phyloP scores from a whole-genome alignment of 148 eudicot species.

The Cornus florida region DNA sequence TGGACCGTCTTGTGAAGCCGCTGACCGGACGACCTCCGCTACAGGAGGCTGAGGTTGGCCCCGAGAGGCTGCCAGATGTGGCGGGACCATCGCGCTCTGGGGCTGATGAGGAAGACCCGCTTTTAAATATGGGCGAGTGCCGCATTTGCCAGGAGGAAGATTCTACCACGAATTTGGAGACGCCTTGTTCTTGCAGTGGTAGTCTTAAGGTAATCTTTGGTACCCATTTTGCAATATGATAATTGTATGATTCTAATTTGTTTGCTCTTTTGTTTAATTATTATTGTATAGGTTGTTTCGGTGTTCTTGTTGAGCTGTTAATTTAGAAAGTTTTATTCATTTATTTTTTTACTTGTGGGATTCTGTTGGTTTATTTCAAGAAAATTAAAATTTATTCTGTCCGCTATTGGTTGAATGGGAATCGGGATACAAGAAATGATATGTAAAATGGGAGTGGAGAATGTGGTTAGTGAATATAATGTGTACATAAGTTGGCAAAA shows the following conservation, averaged over 20 bases:
- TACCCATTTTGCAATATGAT: neutral
- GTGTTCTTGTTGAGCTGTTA: neutral
- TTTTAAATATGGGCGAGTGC: slow-evolving; percentile 66
- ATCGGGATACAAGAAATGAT: no score
- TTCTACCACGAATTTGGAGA: slow-evolving; percentile 52
- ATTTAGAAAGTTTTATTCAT: neutral
- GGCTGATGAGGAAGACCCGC: slow-evolving; percentile 54
- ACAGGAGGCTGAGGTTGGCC: slow-evolving; percentile 19
- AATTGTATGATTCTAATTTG: neutral
- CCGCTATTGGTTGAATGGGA: neutral
- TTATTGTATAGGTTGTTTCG: neutral
- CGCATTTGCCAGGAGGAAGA: slow-evolving; percentile 98
- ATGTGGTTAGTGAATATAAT: no score
- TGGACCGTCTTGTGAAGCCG: slow-evolving; percentile 48
- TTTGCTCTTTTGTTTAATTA: neutral
- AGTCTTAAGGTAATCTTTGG: slow-evolving; percentile 66
- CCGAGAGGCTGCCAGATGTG: slow-evolving; percentile 7
- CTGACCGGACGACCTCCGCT: slow-evolving; percentile 6
- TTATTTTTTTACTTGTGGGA: neutral
- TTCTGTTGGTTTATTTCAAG: no score
- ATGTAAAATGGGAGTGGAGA: no score
- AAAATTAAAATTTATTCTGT: no score
- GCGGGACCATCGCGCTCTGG: slow-evolving; percentile 28
- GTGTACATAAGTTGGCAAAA: no score
- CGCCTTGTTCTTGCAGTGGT: slow-evolving; percentile 83